phyloP scores from a whole-genome alignment of 441 rosid genomes.

The Syzygium syzygioides region DNA sequence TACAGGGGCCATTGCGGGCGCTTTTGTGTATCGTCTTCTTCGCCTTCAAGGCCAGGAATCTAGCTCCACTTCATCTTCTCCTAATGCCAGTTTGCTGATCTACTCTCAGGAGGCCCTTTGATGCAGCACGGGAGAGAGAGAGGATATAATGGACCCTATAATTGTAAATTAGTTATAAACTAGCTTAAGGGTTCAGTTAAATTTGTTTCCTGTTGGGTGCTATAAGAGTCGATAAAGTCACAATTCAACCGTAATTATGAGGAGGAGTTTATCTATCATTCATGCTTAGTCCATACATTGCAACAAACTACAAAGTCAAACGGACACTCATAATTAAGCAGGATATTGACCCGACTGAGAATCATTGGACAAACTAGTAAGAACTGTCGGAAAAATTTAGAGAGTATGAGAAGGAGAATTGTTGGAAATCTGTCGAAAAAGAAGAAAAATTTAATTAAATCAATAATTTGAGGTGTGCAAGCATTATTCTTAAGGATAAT shows the following conservation, averaged over 20 bases:
- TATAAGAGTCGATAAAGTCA: not conserved
- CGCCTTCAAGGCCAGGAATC: slow-evolving; percentile 26
- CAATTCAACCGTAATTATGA: not conserved
- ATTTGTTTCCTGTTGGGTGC: not conserved
- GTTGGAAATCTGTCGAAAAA: not conserved
- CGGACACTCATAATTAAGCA: not conserved
- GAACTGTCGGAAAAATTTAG: not conserved
- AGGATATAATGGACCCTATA: not conserved
- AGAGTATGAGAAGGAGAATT: not conserved
- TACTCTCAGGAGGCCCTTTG: not conserved
- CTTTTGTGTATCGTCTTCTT: slow-evolving; percentile 33
- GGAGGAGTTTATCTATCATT: not conserved
- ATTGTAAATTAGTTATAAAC: not conserved
- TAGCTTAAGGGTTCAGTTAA: not conserved
- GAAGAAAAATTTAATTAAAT: not conserved
- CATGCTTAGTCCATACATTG: not conserved
- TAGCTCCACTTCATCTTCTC: slow-evolving; percentile 23
- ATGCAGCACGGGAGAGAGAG: not conserved
- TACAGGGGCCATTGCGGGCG: slow-evolving; percentile 57
- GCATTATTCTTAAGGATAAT: not conserved
- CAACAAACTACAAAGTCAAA: not conserved
- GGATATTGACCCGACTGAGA: not conserved
- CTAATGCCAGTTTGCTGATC: slow-evolving; percentile 14
- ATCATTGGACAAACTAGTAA: not conserved
- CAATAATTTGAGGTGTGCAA: not conserved